Base-by-base conservation (phyloP, 352 stramenopile species). In the Globisporangium rhizosaccharum region DNA sequence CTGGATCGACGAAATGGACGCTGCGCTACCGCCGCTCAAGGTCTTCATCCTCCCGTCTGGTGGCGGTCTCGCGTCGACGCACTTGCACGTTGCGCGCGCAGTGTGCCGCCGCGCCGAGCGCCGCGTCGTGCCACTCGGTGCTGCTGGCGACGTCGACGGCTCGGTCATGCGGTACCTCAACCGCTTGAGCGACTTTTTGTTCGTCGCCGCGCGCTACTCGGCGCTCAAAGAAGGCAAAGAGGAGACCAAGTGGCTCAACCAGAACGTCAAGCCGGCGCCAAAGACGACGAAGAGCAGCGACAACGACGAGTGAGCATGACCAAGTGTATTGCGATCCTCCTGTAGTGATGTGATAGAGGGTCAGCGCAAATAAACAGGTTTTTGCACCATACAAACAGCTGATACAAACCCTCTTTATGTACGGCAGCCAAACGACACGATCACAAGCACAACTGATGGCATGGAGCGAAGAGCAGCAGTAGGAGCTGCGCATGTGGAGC, bases 1-100 rank as follows among this genome's bases (percentile, higher is more conserved):
- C 18, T 94, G 85, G 81, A 97, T 97, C 66, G 89, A 97, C 61
- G 75, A 86, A 61, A 90, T 97, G 83, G 89, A 97, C 63, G 64
- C 69, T 1, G 63, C 85, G 63, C 68, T 96, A 30, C 84, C 83
- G 25, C 85, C 82, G 37, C 73, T 97, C 42, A 89, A 75, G 59
- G 94, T 75, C 30, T 97, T 97, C 57, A 95, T 96, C 56, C 68
- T 97, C 15, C 88, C 88, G 28, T 80, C 82, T 1, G 80, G 79
- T 3, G 82, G 82, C 2, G 88, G 88, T 0, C 61, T 92, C 47
- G 75, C 85, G 37, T 88, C 86, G 14, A 91, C 87, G 4, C 83
- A 96, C 25, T 73, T 97, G 17, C 90, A 97, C 63, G 75, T 97
- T 49, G 87, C 87, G 15, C 68, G 90, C 3, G 78, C 80, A 1